phyloP scores from a whole-genome alignment of 305 asterid genomes.

The Fraxinus ornus region DNA sequence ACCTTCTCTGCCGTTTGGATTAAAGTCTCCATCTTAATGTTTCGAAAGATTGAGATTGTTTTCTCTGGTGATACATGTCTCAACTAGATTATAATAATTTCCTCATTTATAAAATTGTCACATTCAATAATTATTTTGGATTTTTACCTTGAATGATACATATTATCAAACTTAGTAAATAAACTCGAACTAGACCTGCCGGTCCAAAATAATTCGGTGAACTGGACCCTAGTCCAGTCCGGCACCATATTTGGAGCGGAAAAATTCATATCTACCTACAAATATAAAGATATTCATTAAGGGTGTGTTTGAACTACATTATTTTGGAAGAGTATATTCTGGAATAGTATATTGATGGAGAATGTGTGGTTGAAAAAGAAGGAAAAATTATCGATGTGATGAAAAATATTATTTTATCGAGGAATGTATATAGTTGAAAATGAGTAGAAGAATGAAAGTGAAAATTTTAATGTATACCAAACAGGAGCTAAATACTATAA shows the following conservation, averaged over 20 bases:
- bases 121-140: not conserved
- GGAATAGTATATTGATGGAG: no score
- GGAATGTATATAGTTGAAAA: no score
- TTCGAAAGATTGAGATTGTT: not conserved
- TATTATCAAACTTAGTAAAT: not conserved
- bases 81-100: not conserved
- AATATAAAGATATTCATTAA: no score
- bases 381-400: no score
- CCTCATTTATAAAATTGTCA: not conserved
- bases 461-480: no score
- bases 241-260: not conserved
- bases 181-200: not conserved
- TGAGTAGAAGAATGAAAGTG: no score
- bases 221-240: not conserved
- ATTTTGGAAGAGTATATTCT: no score
- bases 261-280: no score
- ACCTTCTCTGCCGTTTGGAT: conserved; percentile 70
- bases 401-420: no score
- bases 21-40: not conserved
- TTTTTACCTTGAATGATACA: not conserved
- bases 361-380: no score
- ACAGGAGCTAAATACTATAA: no score
- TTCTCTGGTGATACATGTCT: not conserved
- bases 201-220: not conserved
- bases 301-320: no score